These are phyloP conservation scores for Xylona heveae DNA, from an alignment of 495 filamentous ascomycete genomes.

Conservation along the genomic window DNA sequence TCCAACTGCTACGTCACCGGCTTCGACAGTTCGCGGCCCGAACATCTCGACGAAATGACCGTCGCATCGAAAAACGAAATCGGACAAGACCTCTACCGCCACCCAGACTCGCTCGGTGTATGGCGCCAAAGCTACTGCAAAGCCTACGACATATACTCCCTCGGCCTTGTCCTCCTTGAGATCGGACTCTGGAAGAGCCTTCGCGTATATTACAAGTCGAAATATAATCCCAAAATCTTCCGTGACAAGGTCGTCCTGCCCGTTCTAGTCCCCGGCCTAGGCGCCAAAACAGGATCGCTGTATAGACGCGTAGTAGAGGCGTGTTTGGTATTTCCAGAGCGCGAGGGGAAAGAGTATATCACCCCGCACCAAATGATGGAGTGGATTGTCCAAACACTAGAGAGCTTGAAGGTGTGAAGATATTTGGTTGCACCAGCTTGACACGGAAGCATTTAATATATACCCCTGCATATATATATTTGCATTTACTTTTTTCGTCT, in stretches of 20 bases:
- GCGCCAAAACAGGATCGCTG: slow-evolving; percentile 12
- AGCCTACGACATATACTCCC: slow-evolving; percentile 13
- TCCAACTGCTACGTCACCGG: slow-evolving; percentile 12
- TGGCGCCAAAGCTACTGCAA: slow-evolving; percentile 13
- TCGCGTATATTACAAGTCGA: slow-evolving; percentile 9
- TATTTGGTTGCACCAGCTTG: no score
- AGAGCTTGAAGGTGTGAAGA: slow-evolving; percentile 11
- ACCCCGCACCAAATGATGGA: slow-evolving; percentile 14
- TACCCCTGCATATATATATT: no score
- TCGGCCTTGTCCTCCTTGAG: slow-evolving; percentile 14
- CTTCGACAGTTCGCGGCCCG: slow-evolving; percentile 17
- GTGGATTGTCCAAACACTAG: slow-evolving; percentile 12
- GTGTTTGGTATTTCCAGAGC: slow-evolving; percentile 9
- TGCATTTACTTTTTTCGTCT: no score
- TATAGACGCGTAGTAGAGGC: slow-evolving; percentile 13
- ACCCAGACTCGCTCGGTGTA: slow-evolving; percentile 12
- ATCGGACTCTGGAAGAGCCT: slow-evolving; percentile 14
- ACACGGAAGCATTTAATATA: no score
- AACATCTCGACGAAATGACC: slow-evolving; percentile 15
- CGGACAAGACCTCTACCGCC: slow-evolving; percentile 13
- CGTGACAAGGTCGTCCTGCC: slow-evolving; percentile 12
- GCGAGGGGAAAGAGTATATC: slow-evolving; percentile 8
- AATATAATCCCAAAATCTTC: slow-evolving; percentile 13
- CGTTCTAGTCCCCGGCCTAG: slow-evolving; percentile 12
- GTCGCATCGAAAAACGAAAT: slow-evolving; percentile 11